Conservation (phyloP, 805 yeast genomes). For the Nakazawaea anatomiae region DNA sequence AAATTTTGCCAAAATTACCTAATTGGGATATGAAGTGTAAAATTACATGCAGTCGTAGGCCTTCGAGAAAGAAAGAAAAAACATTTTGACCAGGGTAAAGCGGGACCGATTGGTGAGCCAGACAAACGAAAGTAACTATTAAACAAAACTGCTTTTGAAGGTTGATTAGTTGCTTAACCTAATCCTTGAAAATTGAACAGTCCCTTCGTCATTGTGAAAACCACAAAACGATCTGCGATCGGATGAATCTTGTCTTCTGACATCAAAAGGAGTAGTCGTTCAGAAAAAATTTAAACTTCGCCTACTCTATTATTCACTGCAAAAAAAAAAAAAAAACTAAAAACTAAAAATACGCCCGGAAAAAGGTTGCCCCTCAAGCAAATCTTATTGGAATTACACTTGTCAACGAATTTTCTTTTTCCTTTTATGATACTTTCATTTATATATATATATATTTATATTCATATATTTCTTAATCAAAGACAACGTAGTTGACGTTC, state of each 20-base stretch:
- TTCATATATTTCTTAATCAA: background rate
- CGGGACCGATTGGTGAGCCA: background rate
- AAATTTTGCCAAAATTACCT: background rate
- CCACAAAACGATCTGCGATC: no score
- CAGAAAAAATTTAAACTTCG: background rate
- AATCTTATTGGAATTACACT: background rate
- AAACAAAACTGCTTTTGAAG: no score
- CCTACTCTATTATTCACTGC: background rate
- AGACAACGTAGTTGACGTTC: background rate
- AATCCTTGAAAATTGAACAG: no score
- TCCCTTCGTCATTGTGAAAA: no score
- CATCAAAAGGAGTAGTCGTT: no score
- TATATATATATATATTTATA: background rate
- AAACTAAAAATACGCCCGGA: background rate
- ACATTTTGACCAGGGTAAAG: background rate
- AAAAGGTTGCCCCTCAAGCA: no score
- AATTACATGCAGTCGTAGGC: background rate
- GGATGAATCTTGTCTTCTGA: no score
- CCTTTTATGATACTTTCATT: background rate
- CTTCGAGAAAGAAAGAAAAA: background rate
- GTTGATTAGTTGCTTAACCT: no score
- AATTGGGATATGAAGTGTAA: background rate
- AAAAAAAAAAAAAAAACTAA: no score
- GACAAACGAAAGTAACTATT: no score
- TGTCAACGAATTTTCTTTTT: background rate